Percentiles rank a stretch among this genome's conserved stretches.
Conservation (phyloP, 2,329 filamentous ascomycete genomes). For the Clarireedia monteithiana region DNA sequence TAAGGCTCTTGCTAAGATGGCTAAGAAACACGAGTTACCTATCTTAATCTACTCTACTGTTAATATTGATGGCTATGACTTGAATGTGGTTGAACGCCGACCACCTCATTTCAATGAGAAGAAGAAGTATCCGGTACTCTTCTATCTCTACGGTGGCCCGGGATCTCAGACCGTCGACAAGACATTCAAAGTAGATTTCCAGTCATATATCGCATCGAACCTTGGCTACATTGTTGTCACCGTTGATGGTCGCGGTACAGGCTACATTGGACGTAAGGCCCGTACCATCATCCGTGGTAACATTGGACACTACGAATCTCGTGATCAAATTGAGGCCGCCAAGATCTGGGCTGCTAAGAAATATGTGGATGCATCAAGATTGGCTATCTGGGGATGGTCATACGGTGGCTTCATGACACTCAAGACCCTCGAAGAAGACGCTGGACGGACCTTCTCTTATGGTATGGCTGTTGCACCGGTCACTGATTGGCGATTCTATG, state of each 20-base stretch:
- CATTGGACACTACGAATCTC: conserved; percentile 75
- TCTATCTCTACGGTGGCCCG: conserved; percentile 90
- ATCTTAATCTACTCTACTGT: conserved; percentile 76
- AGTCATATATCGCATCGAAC: conserved; percentile 76
- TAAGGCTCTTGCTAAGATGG: conserved; percentile 56
- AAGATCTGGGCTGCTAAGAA: conserved; percentile 72
- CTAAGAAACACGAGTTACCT: conserved; percentile 72
- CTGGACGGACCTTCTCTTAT: conserved; percentile 83
- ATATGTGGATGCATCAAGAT: conserved; percentile 74
- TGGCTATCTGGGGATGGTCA: conserved; percentile 98
- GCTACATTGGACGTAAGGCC: conserved; percentile 77
- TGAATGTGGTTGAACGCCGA: conserved; percentile 73
- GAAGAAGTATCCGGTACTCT: conserved; percentile 87
- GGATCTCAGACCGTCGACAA: conserved; percentile 85
- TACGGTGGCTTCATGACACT: conserved; percentile 93
- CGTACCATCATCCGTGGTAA: conserved; percentile 77
- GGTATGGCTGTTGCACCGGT: conserved; percentile 98
- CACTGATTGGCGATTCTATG: conserved; percentile 96
- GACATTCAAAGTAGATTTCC: conserved; percentile 77
- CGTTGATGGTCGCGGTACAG: conserved; percentile 87
- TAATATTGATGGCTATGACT: conserved; percentile 68
- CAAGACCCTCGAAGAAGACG: conserved; percentile 90
- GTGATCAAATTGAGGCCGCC: conserved; percentile 85
- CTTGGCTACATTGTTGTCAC: conserved; percentile 93
- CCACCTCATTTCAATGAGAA: conserved; percentile 80